phyloP scores from a whole-genome alignment of 148 eudicot genomes.

The Cornus suecica region DNA sequence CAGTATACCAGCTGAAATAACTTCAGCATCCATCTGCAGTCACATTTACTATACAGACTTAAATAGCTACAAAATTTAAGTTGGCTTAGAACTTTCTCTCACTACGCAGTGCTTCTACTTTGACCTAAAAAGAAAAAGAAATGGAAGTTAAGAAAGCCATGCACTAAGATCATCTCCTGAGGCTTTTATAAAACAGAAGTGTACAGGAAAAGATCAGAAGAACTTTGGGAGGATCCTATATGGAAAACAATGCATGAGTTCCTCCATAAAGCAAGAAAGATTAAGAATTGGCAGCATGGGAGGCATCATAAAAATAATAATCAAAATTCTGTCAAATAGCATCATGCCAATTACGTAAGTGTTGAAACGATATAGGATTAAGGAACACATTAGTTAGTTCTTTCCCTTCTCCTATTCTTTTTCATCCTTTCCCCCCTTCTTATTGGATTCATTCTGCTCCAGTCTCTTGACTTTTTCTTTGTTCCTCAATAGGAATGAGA shows the following conservation, averaged over 20 bases:
- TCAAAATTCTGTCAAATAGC: not conserved
- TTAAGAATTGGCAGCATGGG: not conserved
- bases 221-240: no score
- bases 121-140: not conserved
- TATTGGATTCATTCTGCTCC: no score
- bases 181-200: no score
- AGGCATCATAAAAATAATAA: not conserved
- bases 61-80: not conserved
- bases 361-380: not conserved
- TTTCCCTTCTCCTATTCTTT: no score
- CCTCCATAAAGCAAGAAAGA: not conserved
- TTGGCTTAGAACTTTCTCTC: not conserved
- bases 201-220: no score
- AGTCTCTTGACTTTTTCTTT: no score
- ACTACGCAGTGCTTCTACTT: not conserved
- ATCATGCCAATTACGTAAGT: not conserved
- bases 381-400: not conserved
- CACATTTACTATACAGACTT: not conserved
- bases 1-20: slow-evolving; percentile 84
- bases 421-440: no score
- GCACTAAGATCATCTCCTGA: no score
- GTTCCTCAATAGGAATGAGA: no score
- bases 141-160: no score
- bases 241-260: no score
- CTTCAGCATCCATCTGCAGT: slow-evolving; percentile 95